A percentile compares a stretch with the other conserved stretches of the same genome.
These are phyloP conservation scores for Albugo candida DNA, from an alignment of 352 stramenopile genomes.

Conservation along the genomic window DNA sequence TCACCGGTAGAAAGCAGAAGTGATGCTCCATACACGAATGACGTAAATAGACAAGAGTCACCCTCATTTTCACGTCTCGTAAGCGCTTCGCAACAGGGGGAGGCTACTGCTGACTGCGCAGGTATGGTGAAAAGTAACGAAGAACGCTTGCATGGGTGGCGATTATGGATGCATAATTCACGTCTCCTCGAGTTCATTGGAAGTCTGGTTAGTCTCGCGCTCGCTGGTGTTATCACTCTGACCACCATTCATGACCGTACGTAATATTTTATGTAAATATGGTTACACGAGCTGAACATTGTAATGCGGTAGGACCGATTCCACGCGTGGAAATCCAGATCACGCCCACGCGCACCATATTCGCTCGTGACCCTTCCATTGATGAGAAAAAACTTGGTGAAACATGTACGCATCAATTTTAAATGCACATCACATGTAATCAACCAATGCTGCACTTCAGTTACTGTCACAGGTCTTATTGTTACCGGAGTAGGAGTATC, in stretches of 20 bases:
- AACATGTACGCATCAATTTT: conserved; percentile 12
- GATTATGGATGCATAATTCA: background rate
- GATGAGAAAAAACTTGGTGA: conserved; percentile 32
- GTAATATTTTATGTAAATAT: conserved; percentile 1
- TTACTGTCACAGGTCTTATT: conserved; percentile 27
- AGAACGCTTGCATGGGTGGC: no score
- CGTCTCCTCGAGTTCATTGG: conserved; percentile 36
- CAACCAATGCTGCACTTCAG: conserved; percentile 6
- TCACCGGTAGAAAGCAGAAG: no score
- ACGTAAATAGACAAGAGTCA: no score
- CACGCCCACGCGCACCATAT: conserved; percentile 22
- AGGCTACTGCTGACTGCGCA: no score
- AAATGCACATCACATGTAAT: background rate
- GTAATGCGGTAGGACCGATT: conserved; percentile 22
- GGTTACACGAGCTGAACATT: background rate
- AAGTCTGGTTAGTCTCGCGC: conserved; percentile 20
- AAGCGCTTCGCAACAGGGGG: no score
- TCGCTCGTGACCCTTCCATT: conserved; percentile 29
- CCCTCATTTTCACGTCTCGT: no score
- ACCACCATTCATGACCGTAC: conserved; percentile 33
- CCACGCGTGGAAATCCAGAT: conserved; percentile 29
- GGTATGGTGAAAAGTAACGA: no score
- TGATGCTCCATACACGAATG: no score
- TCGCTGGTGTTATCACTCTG: conserved; percentile 25
- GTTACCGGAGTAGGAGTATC: conserved; percentile 17